A percentile compares a stretch with the other conserved stretches of the same genome.
phyloP scores from a whole-genome alignment of 805 yeast species.

The Jamesozyma piceae region DNA sequence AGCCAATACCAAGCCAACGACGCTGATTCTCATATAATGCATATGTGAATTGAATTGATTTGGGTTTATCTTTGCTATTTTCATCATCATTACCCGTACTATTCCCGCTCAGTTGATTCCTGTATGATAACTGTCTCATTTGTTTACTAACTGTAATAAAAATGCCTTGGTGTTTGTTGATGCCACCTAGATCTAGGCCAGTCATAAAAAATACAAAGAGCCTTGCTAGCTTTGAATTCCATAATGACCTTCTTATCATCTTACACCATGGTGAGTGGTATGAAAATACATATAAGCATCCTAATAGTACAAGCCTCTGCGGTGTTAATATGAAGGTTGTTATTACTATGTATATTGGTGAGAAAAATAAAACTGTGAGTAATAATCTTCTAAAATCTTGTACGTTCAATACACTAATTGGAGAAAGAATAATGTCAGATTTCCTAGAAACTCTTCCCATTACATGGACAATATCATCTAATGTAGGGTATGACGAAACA shows the following conservation, averaged over 20 bases:
- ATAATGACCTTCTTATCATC: slow-evolving; percentile 67
- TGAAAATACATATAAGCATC: slow-evolving; percentile 54
- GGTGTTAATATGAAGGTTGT: slow-evolving; percentile 64
- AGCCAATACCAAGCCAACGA: slow-evolving; percentile 95
- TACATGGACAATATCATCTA: slow-evolving; percentile 78
- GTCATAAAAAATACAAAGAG: slow-evolving; percentile 69
- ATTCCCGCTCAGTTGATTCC: slow-evolving; percentile 9
- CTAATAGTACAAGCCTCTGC: slow-evolving; percentile 46
- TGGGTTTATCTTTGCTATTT: not conserved
- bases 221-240: slow-evolving; percentile 68
- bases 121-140: slow-evolving; percentile 23
- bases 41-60: slow-evolving; percentile 74
- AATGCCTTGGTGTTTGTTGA: slow-evolving; percentile 34
- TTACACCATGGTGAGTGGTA: slow-evolving; percentile 79
- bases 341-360: slow-evolving; percentile 70
- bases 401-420: slow-evolving; percentile 64
- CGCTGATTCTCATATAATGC: slow-evolving; percentile 92
- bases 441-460: slow-evolving; percentile 66
- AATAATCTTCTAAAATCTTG: slow-evolving; percentile 72
- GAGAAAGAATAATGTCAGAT: slow-evolving; percentile 65
- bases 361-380: slow-evolving; percentile 74
- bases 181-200: slow-evolving; percentile 65
- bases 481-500: slow-evolving; percentile 61
- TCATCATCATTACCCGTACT: slow-evolving; percentile 29
- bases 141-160: slow-evolving; percentile 35